phyloP scores from a whole-genome alignment of 176 grass and related monocot genomes.

The Zea luxurians region DNA sequence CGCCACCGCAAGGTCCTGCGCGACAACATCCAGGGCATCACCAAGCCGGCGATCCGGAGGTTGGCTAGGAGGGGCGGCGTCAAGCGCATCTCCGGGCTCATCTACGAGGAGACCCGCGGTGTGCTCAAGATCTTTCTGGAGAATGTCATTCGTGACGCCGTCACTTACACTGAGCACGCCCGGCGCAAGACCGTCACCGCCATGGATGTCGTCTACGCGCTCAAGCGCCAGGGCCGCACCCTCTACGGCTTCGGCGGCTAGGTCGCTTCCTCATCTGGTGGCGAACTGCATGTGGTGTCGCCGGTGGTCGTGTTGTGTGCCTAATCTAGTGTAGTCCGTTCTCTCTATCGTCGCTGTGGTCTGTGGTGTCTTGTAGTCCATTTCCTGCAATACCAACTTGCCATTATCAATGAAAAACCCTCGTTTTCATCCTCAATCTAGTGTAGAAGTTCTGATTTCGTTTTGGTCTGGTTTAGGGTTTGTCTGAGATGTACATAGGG shows the following conservation, averaged over 20 bases:
- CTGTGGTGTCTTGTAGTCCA: too few relatives aligned
- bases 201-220: slow-evolving; percentile 94
- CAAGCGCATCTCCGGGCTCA: slow-evolving; percentile 91
- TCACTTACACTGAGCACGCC: slow-evolving; percentile 94
- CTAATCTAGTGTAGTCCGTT: too few relatives aligned
- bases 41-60: slow-evolving; percentile 86
- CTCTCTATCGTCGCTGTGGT: too few relatives aligned
- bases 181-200: slow-evolving; percentile 94
- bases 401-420: too few relatives aligned
- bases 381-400: too few relatives aligned
- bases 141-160: slow-evolving; percentile 94
- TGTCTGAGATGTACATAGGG: too few relatives aligned
- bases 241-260: slow-evolving; percentile 90
- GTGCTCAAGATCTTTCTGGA: slow-evolving; percentile 99
- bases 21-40: slow-evolving; percentile 96
- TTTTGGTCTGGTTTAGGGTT: too few relatives aligned
- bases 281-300: too few relatives aligned
- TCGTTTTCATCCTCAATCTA: too few relatives aligned
- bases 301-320: too few relatives aligned
- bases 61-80: slow-evolving; percentile 77
- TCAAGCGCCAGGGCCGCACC: slow-evolving; percentile 90
- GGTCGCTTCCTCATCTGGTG: neutral
- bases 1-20: slow-evolving; percentile 87
- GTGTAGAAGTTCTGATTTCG: too few relatives aligned
- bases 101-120: slow-evolving; percentile 94